Conservation (phyloP, 2,329 filamentous ascomycete species). For the Cladosporium phlei region DNA sequence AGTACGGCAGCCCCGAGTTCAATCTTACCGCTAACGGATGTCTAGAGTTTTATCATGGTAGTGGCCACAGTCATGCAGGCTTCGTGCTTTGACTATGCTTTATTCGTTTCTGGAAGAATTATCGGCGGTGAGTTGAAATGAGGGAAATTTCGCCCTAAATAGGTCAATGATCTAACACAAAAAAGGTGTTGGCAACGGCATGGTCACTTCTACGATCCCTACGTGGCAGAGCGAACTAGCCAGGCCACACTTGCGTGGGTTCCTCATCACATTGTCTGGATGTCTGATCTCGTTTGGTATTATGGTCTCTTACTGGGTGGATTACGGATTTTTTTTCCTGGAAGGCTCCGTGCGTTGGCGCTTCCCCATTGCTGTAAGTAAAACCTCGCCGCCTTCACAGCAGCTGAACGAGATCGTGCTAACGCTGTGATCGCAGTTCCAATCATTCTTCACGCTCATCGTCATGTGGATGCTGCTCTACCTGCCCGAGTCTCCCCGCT, state of each 20-base stretch:
- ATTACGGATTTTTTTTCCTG: constrained; percentile 32
- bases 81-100: constrained; percentile 39
- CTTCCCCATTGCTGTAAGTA: constrained; percentile 4
- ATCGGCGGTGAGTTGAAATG: too few species aligned
- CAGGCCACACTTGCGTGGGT: constrained; percentile 44
- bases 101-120: constrained; percentile 46
- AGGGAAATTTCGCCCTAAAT: too few species aligned
- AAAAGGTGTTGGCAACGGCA: constrained; percentile 46
- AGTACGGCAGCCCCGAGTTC: too few species aligned
- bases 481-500: constrained; percentile 14
- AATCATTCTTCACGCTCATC: constrained; percentile 11
- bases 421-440: background rate
- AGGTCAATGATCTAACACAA: too few species aligned
- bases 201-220: constrained; percentile 48
- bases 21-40: too few species aligned
- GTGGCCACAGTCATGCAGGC: constrained; percentile 45
- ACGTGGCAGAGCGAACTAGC: constrained; percentile 48
- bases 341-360: constrained; percentile 5
- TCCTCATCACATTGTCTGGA: constrained; percentile 46
- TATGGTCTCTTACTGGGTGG: constrained; percentile 45
- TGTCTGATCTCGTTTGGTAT: constrained; percentile 47
- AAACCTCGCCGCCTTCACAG: too few species aligned
- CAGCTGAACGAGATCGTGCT: too few species aligned
- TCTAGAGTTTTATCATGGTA: constrained; percentile 36
- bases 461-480: constrained; percentile 11